Percentiles rank a stretch among this genome's conserved stretches.
Evolutionary conservation across 345 rosid genomes (phyloP).

Genomic region (Eucalyptus guilfoylei): DNA sequence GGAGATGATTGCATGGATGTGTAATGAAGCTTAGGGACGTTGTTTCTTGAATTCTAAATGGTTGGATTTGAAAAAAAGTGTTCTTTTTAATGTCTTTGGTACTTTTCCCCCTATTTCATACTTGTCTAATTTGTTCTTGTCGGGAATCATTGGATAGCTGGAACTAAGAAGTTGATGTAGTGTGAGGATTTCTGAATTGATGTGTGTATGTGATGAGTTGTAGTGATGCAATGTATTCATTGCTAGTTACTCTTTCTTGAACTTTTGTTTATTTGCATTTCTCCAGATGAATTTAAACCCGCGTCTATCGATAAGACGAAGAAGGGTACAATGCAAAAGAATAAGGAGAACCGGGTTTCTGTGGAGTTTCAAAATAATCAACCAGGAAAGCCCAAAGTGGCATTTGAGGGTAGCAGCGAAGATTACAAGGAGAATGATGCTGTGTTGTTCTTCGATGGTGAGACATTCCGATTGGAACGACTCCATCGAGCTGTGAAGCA

Average conservation of each 20-base stretch:
- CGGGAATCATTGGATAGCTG: not conserved
- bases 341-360: constrained; percentile 67
- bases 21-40: not conserved
- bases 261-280: not conserved
- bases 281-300: constrained; percentile 76
- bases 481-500: constrained; percentile 80
- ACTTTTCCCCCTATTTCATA: not conserved
- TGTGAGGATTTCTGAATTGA: not conserved
- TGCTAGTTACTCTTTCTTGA: not conserved
- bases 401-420: constrained; percentile 83
- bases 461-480: constrained; percentile 59
- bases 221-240: not conserved
- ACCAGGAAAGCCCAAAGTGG: constrained; percentile 61
- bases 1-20: not conserved
- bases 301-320: constrained; percentile 78
- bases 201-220: not conserved
- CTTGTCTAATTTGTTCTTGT: not conserved
- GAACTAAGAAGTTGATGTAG: not conserved
- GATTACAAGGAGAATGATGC: constrained; percentile 80
- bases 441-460: constrained; percentile 67
- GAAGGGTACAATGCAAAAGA: constrained; percentile 59
- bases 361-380: constrained; percentile 88
- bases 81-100: not conserved
- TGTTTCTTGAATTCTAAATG: not conserved
- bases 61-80: not conserved